Evolutionary conservation across 2,329 filamentous ascomycete genomes (phyloP).

Genomic region (Emmonsiellopsis sp.): DNA sequence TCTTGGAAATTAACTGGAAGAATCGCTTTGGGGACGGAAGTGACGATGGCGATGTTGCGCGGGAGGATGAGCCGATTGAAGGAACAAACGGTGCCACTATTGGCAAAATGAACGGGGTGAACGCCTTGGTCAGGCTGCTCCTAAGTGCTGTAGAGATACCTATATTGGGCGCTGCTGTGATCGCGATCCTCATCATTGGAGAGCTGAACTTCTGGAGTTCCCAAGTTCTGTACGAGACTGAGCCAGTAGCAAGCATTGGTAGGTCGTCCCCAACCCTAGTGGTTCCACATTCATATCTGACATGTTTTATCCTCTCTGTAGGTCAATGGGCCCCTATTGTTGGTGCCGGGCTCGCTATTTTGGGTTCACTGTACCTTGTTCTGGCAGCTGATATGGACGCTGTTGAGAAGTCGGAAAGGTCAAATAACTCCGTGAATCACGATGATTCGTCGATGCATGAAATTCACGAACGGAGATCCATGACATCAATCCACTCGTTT

Average conservation of each 20-base stretch:
- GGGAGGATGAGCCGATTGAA: constrained; percentile 34
- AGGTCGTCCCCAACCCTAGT: constrained; percentile 16
- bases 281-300: constrained; percentile 6
- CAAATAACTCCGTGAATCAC: constrained; percentile 6
- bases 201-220: constrained; percentile 55
- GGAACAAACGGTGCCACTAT: constrained; percentile 48
- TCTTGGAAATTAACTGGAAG: constrained; percentile 54
- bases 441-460: constrained; percentile 18
- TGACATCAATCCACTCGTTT: background rate
- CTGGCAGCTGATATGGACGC: constrained; percentile 29
- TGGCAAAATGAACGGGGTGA: constrained; percentile 37
- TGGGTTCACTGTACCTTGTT: constrained; percentile 51
- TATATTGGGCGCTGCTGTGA: constrained; percentile 48
- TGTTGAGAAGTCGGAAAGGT: constrained; percentile 12
- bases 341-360: constrained; percentile 47
- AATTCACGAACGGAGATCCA: background rate
- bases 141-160: constrained; percentile 45
- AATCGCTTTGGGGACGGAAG: constrained; percentile 28
- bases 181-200: constrained; percentile 52
- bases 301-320: constrained; percentile 5
- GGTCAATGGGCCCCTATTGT: constrained; percentile 32
- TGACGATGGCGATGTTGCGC: constrained; percentile 14
- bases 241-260: constrained; percentile 54
- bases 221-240: constrained; percentile 49
- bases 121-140: constrained; percentile 25